Conservation (phyloP, 2,329 filamentous ascomycete species). For the Daldinia sp. region DNA sequence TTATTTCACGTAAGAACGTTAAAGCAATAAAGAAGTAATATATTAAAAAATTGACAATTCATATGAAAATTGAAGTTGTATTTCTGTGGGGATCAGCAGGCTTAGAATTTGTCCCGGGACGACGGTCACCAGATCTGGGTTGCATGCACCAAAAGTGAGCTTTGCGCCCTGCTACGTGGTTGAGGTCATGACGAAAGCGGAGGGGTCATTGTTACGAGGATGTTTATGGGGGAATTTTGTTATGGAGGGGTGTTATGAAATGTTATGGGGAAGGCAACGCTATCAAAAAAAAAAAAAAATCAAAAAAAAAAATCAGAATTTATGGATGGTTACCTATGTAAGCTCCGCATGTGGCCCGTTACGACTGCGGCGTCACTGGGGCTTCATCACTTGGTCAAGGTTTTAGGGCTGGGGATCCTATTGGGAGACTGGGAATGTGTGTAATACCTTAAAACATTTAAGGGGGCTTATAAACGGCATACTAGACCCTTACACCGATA, state of each 20-base stretch:
- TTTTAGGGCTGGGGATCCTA: slow-evolving; percentile 13
- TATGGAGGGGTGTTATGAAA: not conserved
- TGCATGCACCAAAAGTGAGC: slow-evolving; percentile 17
- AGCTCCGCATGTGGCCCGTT: not conserved
- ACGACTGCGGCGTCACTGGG: slow-evolving; percentile 22
- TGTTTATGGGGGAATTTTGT: slow-evolving; percentile 1
- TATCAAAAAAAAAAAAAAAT: slow-evolving; percentile 9
- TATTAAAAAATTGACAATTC: not conserved
- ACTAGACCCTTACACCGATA: slow-evolving; percentile 20
- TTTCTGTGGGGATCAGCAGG: slow-evolving; percentile 31
- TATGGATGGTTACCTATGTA: slow-evolving; percentile 14
- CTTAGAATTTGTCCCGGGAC: slow-evolving; percentile 26
- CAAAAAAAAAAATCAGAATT: too few relatives aligned
- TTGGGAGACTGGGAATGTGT: slow-evolving; percentile 4
- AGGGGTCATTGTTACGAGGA: slow-evolving; percentile 16
- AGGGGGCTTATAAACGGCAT: not conserved
- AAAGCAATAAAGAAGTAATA: not conserved
- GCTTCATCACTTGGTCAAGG: slow-evolving; percentile 28
- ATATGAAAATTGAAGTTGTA: slow-evolving; percentile 5
- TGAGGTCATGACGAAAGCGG: slow-evolving; percentile 34
- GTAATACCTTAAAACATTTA: not conserved
- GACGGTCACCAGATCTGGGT: slow-evolving; percentile 33
- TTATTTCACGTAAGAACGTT: too few relatives aligned
- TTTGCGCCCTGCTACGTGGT: slow-evolving; percentile 21
- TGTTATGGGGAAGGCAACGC: not conserved